These are phyloP conservation scores for Ophiostoma ips DNA, from an alignment of 2,329 filamentous ascomycete species.

Conservation along the genomic window DNA sequence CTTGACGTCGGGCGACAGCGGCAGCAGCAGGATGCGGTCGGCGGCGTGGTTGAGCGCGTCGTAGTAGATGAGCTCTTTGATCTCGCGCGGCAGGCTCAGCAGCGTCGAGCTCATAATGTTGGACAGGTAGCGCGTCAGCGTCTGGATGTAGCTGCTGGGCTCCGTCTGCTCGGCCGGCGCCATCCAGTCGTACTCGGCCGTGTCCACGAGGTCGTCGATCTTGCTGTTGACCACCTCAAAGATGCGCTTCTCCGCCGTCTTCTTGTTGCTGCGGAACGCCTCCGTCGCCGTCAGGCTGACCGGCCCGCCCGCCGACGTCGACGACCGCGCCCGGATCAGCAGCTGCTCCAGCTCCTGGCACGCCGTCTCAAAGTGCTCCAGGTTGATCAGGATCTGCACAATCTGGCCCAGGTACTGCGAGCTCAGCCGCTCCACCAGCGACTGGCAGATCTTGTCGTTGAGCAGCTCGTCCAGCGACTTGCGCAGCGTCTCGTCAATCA, in stretches of 20 bases:
- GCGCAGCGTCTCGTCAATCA: conserved; percentile 83
- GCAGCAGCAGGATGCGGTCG: conserved; percentile 67
- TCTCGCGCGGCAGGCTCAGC: conserved; percentile 81
- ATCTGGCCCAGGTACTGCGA: conserved; percentile 96
- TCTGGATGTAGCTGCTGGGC: conserved; percentile 90
- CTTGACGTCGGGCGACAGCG: conserved; percentile 64
- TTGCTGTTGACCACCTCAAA: conserved; percentile 98
- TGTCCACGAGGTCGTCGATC: conserved; percentile 94
- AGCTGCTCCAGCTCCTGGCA: conserved; percentile 81
- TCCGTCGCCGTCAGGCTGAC: conserved; percentile 72
- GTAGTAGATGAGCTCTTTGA: conserved; percentile 96
- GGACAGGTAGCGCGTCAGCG: conserved; percentile 77
- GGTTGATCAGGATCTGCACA: conserved; percentile 93
- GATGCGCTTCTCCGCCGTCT: conserved; percentile 91
- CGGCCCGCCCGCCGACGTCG: conserved; percentile 65
- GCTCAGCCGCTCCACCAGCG: conserved; percentile 71
- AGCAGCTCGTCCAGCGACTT: conserved; percentile 89
- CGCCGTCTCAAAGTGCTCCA: conserved; percentile 92
- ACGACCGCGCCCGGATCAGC: conserved; percentile 71
- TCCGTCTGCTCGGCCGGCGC: conserved; percentile 47
- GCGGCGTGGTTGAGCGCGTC: conserved; percentile 87
- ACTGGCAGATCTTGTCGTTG: conserved; percentile 80
- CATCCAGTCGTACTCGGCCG: conserved; percentile 89
- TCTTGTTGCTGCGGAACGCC: conserved; percentile 79
- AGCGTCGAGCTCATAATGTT: conserved; percentile 96